Evolutionary conservation across 495 filamentous ascomycete genomes (phyloP).

Genomic region (Talaromyces thailandensis): DNA sequence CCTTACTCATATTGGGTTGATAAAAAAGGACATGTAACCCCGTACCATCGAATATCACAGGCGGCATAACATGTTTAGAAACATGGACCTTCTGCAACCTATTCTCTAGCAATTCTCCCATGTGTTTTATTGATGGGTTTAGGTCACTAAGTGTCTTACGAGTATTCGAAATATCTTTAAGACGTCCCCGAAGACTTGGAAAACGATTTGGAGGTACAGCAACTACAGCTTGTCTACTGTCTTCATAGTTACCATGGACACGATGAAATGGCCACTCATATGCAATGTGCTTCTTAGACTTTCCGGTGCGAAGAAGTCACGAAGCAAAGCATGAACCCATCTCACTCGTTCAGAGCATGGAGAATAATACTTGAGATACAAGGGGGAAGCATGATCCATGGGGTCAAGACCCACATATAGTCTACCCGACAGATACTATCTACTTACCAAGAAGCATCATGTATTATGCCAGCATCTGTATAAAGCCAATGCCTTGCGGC

Average conservation of each 20-base stretch:
- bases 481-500: neutral
- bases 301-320: neutral
- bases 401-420: neutral
- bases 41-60: neutral
- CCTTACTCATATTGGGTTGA: neutral
- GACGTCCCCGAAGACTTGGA: neutral
- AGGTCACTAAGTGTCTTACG: constrained; percentile 1
- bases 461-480: neutral
- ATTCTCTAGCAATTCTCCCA: constrained; percentile 6
- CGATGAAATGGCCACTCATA: neutral
- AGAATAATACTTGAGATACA: constrained; percentile 1
- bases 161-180: neutral
- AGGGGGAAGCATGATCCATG: neutral
- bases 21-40: neutral
- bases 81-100: constrained; percentile 4
- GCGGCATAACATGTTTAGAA: neutral
- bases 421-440: neutral
- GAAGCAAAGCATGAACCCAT: neutral
- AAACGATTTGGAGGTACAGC: neutral
- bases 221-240: neutral
- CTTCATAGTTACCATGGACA: constrained; percentile 3
- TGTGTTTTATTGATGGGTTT: neutral
- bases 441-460: neutral
- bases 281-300: no score
- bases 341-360: neutral